phyloP scores from a whole-genome alignment of 441 rosid species.

The Manihot esculenta region DNA sequence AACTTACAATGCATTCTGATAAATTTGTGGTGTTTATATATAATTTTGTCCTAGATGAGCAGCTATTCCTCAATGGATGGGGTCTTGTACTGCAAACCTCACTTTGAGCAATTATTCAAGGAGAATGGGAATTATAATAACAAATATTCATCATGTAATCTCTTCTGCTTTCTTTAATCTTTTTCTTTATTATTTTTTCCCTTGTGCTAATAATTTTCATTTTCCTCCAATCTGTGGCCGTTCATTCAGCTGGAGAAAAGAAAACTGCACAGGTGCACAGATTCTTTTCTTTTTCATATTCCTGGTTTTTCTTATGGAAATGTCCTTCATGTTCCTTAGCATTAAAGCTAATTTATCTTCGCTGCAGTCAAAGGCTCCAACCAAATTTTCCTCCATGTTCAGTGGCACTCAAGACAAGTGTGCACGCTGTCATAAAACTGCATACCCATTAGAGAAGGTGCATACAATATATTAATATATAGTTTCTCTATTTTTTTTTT shows the following conservation, averaged over 20 bases:
- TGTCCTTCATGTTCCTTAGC: not conserved
- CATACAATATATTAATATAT: too few species aligned
- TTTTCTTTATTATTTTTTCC: not conserved
- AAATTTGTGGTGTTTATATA: not conserved
- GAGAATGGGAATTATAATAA: slow-evolving; percentile 84
- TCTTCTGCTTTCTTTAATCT: not conserved
- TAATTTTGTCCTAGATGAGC: slow-evolving; percentile 52
- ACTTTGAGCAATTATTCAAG: slow-evolving; percentile 85
- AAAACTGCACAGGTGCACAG: slow-evolving; percentile 48
- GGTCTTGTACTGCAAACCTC: slow-evolving; percentile 78
- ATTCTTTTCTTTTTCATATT: not conserved
- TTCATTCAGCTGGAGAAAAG: slow-evolving; percentile 47
- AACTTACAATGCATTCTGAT: not conserved
- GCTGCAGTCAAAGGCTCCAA: slow-evolving; percentile 60
- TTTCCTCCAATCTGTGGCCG: slow-evolving; percentile 20
- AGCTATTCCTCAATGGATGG: slow-evolving; percentile 94
- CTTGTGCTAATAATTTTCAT: not conserved
- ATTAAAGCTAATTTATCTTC: not conserved
- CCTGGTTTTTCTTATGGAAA: not conserved
- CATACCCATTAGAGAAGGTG: slow-evolving; percentile 79
- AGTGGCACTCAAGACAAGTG: slow-evolving; percentile 93
- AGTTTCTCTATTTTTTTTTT: too few species aligned
- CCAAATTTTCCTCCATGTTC: slow-evolving; percentile 74
- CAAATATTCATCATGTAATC: slow-evolving; percentile 61
- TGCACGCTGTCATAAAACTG: slow-evolving; percentile 72